Evolutionary conservation across 805 yeast genomes (phyloP).

Genomic region (Starmerella vitae): DNA sequence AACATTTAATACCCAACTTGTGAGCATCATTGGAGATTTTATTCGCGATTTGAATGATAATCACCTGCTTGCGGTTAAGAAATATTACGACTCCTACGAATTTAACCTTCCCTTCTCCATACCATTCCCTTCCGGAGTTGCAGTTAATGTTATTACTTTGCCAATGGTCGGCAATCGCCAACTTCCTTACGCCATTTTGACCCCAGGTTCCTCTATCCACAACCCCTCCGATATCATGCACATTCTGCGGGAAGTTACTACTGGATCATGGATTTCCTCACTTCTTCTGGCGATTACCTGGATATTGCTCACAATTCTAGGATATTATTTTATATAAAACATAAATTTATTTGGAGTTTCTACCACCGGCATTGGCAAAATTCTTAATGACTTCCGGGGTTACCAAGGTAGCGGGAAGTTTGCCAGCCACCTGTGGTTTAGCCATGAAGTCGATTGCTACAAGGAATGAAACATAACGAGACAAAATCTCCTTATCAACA

Average conservation of each 20-base stretch:
- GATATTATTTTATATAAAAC: background rate
- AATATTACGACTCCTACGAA: background rate
- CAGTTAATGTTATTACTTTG: background rate
- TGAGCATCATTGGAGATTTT: background rate
- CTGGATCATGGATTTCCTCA: background rate
- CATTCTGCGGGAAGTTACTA: background rate
- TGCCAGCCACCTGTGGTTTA: slow-evolving; percentile 37
- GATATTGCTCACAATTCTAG: background rate
- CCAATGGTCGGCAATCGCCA: background rate
- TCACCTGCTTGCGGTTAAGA: background rate
- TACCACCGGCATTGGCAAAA: slow-evolving; percentile 30
- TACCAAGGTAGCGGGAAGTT: slow-evolving; percentile 31
- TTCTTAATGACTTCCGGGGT: slow-evolving; percentile 29
- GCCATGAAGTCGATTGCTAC: slow-evolving; percentile 69
- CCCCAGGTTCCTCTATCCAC: background rate
- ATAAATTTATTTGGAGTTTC: slow-evolving; percentile 18
- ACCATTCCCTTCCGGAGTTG: slow-evolving; percentile 6
- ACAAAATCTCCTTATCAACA: slow-evolving; percentile 51
- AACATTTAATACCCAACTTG: background rate
- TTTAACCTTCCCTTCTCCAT: background rate
- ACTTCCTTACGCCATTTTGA: background rate
- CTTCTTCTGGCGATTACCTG: background rate
- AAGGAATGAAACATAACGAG: slow-evolving; percentile 68
- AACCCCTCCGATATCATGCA: background rate
- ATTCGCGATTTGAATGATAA: background rate